Evolutionary conservation across 305 asterid species (phyloP), one percentile per base, ranked within the genome.

Genomic region (Plantago rigida): DNA sequence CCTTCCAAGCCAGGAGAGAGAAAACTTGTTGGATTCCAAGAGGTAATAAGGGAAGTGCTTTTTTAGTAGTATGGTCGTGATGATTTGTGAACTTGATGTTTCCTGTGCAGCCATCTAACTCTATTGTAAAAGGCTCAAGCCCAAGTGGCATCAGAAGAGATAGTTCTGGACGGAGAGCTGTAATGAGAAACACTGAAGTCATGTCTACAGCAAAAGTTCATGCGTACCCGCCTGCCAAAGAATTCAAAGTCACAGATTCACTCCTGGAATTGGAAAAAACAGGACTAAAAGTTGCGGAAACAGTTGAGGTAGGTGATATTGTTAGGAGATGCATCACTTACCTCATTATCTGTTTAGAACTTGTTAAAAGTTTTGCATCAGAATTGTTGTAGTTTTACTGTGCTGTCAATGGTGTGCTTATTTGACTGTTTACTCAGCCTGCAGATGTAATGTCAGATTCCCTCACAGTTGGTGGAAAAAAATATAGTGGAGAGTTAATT

Each of bases 271-370:
- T 39, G 3, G 51, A 6, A 60, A 64, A 61, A 45, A 36, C 45
- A 47, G 74, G 65, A 69, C 45, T 56, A 15, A 57, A 17, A 28
- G 26, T 39, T 63, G 57, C 71, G 15, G 58, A 72, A 66, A 53
- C 39, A 31, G 60, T 63, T 31, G 59, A 78, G 86, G 86, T 80
- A 51, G 4, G 41, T 34, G 41, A 34, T 34, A 34, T 8, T 3
- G 41, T 34, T 3, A 34, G 41, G 41, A 34, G 41, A 69, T 55
- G 13, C 29, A 39, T 29, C 48, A 49, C 24, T 49, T 47, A 48
- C 39, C 36, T 39, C 51, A n/a, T 42, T 14, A 31, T 24, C 45
- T 45, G 13, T 44, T 50, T 74, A 41, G 47, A 8, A n/a, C 26
- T 29, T 19, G 66, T 13, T 14, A 11, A 52, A 17, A 17, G 24